These are phyloP conservation scores for Solanum hybrid DNA, from an alignment of 305 asterid genomes.

Conservation along the genomic window DNA sequence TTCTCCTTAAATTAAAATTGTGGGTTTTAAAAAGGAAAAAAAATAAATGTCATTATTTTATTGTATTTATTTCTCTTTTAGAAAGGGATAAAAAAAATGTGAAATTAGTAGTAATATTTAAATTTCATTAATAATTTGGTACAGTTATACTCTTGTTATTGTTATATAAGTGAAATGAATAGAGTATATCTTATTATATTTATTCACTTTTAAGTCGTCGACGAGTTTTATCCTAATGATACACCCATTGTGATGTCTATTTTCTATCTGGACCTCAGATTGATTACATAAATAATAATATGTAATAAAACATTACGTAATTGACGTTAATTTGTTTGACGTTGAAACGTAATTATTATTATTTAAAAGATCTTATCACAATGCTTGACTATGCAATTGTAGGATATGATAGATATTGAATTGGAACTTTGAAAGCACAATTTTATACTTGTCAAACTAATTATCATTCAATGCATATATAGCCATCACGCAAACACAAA, in stretches of 20 bases:
- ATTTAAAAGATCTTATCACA: not conserved
- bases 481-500: not conserved
- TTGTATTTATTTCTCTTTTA: not conserved
- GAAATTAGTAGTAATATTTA: not conserved
- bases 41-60: not conserved
- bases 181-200: not conserved
- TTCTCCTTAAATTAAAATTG: not conserved
- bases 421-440: not conserved
- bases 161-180: not conserved
- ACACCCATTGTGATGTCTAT: not conserved
- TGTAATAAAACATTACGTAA: not conserved
- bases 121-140: not conserved
- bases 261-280: not conserved
- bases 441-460: not conserved
- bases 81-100: not conserved
- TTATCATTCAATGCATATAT: not conserved
- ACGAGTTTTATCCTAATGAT: not conserved
- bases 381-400: not conserved
- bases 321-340: not conserved
- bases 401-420: not conserved
- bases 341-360: not conserved
- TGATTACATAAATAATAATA: fast-evolving
- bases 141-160: not conserved
- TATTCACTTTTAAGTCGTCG: not conserved
- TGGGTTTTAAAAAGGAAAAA: not conserved